Evolutionary conservation across 148 eudicot species (phyloP), one percentile per base, ranked within the genome.

Genomic region (Gaultheria prostrata): DNA sequence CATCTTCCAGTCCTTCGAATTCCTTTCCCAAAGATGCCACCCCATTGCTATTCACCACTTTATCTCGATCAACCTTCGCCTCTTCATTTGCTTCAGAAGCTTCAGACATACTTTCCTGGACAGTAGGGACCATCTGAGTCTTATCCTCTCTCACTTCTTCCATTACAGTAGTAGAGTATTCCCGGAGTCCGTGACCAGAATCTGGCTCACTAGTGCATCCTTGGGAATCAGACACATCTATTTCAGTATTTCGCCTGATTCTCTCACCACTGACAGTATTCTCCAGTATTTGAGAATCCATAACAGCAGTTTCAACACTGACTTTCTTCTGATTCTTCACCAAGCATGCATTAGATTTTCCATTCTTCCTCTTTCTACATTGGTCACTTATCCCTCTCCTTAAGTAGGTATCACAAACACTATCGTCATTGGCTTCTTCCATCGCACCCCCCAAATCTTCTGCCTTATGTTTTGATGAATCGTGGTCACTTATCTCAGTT

Each of bases 1-100:
- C 61, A 63, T 79, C 53, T 45, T 77, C 81, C 59, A 39, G 61
- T 77, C 87, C 93, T 48, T 87, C 91, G 15, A 79, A 72, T 15
- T 32, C 32, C 53, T 43, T 83, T 49, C 28, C 86, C 1, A 53
- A 48, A 65, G 50, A 39, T 24, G 45, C 65, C 18, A 17, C 39
- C 48, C 39, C 67, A 43, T 21, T 15, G 17, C 26, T 15, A 28
- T 78, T 61, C 67, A 45, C 35, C 13, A 32, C 57, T 49, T 81
- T 13, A 69, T 48, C 63, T 49, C 0, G 28, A 69, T 48, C 49
- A 30, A 53, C 12, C 30, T 81, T 81, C 18, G 77, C 77, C 28
- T 48, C 45, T 81, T 70, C 83, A 26, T 24, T 26, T 28, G 74
- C 9, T 51, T 70, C 83, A 70, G 59, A 59, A 80, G 59, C 39